Base-by-base conservation (phyloP, 2,329 filamentous ascomycete species). In the Ceratocystis alfenasii region DNA sequence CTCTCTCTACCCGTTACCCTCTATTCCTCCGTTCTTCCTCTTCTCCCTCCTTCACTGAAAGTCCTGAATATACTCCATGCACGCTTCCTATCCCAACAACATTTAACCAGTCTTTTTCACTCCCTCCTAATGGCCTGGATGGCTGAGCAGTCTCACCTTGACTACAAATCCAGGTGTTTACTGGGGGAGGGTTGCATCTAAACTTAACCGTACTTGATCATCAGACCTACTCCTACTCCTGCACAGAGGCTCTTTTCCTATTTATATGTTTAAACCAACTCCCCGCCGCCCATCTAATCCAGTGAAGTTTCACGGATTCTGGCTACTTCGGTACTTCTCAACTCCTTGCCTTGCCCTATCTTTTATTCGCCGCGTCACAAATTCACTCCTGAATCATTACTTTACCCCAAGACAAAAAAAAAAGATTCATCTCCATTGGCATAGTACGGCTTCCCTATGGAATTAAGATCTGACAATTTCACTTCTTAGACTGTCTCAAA, bases 211-310 rank as follows among this genome's bases (percentile, higher is more conserved):
- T 20, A 59, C 55, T 59, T 59, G 55, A 20, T 59, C 55, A 59
- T 59, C 25, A 59, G 55, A 59, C 55, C 55, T 20, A 59, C 55
- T 53, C 48, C 48, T 53, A 25, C 48, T 53, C 22, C 48, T 53
- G 22, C 48, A 41, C 36, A 53, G 48, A 53, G 48, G 48, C 41
- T 62, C 44, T 45, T 30, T 62, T 62, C 25, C 44, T 62, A 46
- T 62, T 62, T 45, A 46, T 62, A 30, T 62, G n/a, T 62, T 8
- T 62, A 59, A 59, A 33, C 55, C 55, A 59, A 59, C 55, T 59
- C 28, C 55, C 28, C 55, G 12, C 30, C 30, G 28, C 28, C 25
- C 28, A 30, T 59, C 55, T n/a, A 2, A 33, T n/a, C 55, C 48
- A 53, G 28, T 59, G 4, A 59, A 59, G 25, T 59, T 20, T 36